phyloP scores from a whole-genome alignment of 352 stramenopile species.

The Aphanomyces stellatus region DNA sequence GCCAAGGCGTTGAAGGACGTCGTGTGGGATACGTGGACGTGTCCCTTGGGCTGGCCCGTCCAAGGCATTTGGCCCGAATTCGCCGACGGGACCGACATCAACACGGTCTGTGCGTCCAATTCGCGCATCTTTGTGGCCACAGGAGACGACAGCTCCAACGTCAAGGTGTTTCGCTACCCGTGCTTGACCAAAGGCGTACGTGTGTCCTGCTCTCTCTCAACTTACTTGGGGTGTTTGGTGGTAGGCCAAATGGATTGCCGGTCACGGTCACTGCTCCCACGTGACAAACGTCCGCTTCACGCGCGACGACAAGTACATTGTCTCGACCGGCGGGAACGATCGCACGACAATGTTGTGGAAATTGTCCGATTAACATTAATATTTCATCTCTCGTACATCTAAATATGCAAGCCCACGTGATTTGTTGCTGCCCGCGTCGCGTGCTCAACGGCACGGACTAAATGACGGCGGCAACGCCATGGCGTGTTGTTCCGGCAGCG shows the following conservation, averaged over 20 bases:
- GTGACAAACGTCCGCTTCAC: slow-evolving; percentile 65
- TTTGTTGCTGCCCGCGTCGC: too few species aligned
- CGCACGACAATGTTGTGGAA: slow-evolving; percentile 63
- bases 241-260: slow-evolving; percentile 20
- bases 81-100: slow-evolving; percentile 78
- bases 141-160: slow-evolving; percentile 70
- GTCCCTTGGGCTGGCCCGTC: slow-evolving; percentile 78
- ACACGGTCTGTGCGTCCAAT: slow-evolving; percentile 57
- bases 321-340: slow-evolving; percentile 62
- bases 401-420: too few species aligned
- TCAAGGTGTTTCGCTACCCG: slow-evolving; percentile 83
- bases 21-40: slow-evolving; percentile 85
- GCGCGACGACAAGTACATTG: slow-evolving; percentile 49
- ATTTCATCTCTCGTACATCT: too few species aligned
- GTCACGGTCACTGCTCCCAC: slow-evolving; percentile 52
- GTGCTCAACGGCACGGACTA: too few species aligned
- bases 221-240: background rate
- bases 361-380: slow-evolving; percentile 10
- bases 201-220: background rate
- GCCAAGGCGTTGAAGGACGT: slow-evolving; percentile 54
- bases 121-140: slow-evolving; percentile 55
- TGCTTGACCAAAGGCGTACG: slow-evolving; percentile 26
- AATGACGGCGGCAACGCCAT: too few species aligned
- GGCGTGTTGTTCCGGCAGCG: too few species aligned
- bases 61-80: slow-evolving; percentile 83